A percentile compares a stretch with the other conserved stretches of the same genome.
phyloP scores from a whole-genome alignment of 2,329 filamentous ascomycete species.

The Camillea tinctor region DNA sequence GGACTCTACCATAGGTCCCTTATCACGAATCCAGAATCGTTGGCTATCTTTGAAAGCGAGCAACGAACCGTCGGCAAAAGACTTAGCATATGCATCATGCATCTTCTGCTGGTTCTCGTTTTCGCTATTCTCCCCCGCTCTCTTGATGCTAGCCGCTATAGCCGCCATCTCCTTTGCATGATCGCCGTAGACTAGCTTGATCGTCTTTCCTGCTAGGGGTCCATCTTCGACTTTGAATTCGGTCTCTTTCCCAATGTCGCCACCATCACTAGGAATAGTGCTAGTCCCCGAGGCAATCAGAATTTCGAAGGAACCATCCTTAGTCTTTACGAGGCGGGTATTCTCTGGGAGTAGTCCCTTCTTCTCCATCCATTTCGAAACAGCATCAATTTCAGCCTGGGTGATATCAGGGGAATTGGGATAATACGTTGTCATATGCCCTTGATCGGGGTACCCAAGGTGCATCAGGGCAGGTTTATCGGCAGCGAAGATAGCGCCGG shows the following conservation, averaged over 20 bases:
- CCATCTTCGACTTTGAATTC: slow-evolving; percentile 61
- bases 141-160: slow-evolving; percentile 65
- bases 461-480: slow-evolving; percentile 66
- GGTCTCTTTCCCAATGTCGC: slow-evolving; percentile 67
- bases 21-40: slow-evolving; percentile 78
- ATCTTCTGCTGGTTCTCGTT: slow-evolving; percentile 69
- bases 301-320: slow-evolving; percentile 65
- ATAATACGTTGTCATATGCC: slow-evolving; percentile 81
- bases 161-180: slow-evolving; percentile 68
- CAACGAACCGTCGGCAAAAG: slow-evolving; percentile 72
- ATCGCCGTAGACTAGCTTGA: slow-evolving; percentile 74
- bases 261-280: slow-evolving; percentile 57
- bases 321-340: slow-evolving; percentile 68
- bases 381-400: slow-evolving; percentile 69
- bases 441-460: slow-evolving; percentile 70
- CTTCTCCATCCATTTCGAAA: slow-evolving; percentile 71
- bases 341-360: slow-evolving; percentile 74
- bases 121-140: slow-evolving; percentile 66
- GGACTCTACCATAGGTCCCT: slow-evolving; percentile 75
- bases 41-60: slow-evolving; percentile 79
- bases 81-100: slow-evolving; percentile 63
- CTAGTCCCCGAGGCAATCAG: slow-evolving; percentile 69
- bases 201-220: slow-evolving; percentile 61
- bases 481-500: slow-evolving; percentile 70
- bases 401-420: slow-evolving; percentile 73